phyloP scores from a whole-genome alignment of 2,329 filamentous ascomycete genomes.

The Monosporascus sp. region DNA sequence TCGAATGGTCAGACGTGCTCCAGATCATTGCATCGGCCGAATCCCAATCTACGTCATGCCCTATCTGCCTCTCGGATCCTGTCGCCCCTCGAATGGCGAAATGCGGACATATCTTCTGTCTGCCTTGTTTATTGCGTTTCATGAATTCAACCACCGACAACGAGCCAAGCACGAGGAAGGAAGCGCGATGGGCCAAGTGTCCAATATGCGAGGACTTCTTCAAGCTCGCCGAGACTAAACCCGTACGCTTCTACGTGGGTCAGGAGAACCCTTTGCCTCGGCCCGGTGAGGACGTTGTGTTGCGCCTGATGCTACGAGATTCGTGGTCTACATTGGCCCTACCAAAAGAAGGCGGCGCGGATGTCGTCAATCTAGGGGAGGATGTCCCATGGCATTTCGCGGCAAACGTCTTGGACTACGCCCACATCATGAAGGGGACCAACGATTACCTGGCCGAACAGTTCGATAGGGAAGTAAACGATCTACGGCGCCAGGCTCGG shows the following conservation, averaged over 20 bases:
- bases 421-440: slow-evolving; percentile 90
- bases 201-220: slow-evolving; percentile 92
- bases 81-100: slow-evolving; percentile 94
- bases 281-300: slow-evolving; percentile 82
- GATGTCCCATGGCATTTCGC: slow-evolving; percentile 94
- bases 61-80: slow-evolving; percentile 89
- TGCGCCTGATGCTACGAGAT: slow-evolving; percentile 78
- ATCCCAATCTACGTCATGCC: slow-evolving; percentile 84
- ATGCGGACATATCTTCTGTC: slow-evolving; percentile 94
- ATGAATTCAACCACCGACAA: slow-evolving; percentile 81
- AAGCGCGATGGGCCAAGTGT: slow-evolving; percentile 84
- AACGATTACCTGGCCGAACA: slow-evolving; percentile 81
- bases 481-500: slow-evolving; percentile 69
- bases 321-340: slow-evolving; percentile 80
- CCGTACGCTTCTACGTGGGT: slow-evolving; percentile 85
- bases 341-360: slow-evolving; percentile 71
- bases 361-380: slow-evolving; percentile 62
- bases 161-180: slow-evolving; percentile 62
- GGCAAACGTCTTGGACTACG: slow-evolving; percentile 90
- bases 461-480: slow-evolving; percentile 71
- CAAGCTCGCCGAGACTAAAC: slow-evolving; percentile 84
- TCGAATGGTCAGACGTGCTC: slow-evolving; percentile 87
- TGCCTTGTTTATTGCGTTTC: slow-evolving; percentile 88
- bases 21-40: slow-evolving; percentile 88
- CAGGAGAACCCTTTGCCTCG: slow-evolving; percentile 77